Base-by-base conservation (phyloP, 2,329 filamentous ascomycete species). In the Aulographum hederae region DNA sequence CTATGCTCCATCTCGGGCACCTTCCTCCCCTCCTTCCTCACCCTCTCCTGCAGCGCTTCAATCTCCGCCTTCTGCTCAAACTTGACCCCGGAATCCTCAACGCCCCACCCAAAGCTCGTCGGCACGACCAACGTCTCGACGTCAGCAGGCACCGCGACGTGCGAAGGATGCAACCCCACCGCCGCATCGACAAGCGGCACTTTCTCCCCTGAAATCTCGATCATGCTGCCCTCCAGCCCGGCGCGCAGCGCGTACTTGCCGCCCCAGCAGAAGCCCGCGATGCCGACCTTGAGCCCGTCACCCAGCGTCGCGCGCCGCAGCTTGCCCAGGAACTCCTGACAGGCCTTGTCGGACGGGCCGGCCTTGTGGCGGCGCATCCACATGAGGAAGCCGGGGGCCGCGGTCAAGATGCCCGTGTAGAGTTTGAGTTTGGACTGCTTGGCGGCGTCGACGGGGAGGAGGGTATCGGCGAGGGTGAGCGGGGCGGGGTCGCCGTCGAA, bases 231-330 rank as follows among this genome's bases (percentile, higher is more conserved):
- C 38, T 47, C 31, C 20, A 41, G 33, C 12, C 37, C 43, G 21
- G 47, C 50, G 26, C 45, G 47, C 28, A 52, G 40, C 3, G 47
- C 46, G 37, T 51, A 52, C 30, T 37, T 42, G 11, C 53, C 53
- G 14, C 51, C 53, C 52, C 51, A 56, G 39, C 52, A 57, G 33
- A 53, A 39, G 33, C 54, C 41, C 35, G 46, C 44, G 38, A 53
- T 50, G 8, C 48, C 46, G 32, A 51, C 50, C 41, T 55, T 57
- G 28, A 39, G 37, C 15, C 20, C 37, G 10, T 13, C 33, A 11
- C 45, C 46, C n/a, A n/a, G n/a, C 6, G 46, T 53, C 13, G 39
- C 48, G 10, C 41, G 45, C 31, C 50, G 39, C 38, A 55, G 33
- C 17, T 32, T 36, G 15, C 31, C 17, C 26, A 56, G 34, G 32